Evolutionary conservation across 2,329 filamentous ascomycete genomes (phyloP), one percentile per base, ranked within the genome.

Genomic region (Colletotrichum eleusines): DNA sequence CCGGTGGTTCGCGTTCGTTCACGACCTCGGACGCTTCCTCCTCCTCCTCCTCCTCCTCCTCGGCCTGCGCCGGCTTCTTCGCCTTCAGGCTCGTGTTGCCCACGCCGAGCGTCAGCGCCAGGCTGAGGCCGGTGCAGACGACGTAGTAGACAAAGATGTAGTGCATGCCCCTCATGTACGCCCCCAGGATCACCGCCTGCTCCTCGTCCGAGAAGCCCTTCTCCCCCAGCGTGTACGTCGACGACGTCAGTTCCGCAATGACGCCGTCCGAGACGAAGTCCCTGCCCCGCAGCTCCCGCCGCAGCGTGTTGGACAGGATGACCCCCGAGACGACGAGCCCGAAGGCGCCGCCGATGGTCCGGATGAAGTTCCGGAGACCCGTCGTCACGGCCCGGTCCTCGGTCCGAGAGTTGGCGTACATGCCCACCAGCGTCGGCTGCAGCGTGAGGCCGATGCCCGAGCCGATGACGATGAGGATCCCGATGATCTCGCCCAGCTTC

Each of bases 361-460:
- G 77, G 40, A 81, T 74, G 57, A 83, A 82, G 64, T 82, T 82
- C n/a, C 81, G 77, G 28, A 80, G 75, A 0, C 79, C 78, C 2
- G 79, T 83, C 2, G 79, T 77, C 42, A 83, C 80, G 14, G 81
- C 81, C 0, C 81, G 77, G 48, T 81, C 78, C 35, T 78, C 76
- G 50, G 76, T 79, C 5, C 76, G 76, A 0, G 76, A 77, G 66
- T 82, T 80, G 33, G 81, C 81, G 48, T 82, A 78, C 61, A 82
- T 74, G 1, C 77, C 81, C 0, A 83, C 76, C 8, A 82, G 74
- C 12, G 79, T 80, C 4, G 81, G 80, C 68, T 83, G 81, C 48
- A 83, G 73, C 1, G 77, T 79, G 23, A 77, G 71, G 2, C 81
- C 81, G 7, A 79, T 73, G 5, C 80, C 80, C 4, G 76, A 72